A percentile compares a stretch with the other conserved stretches of the same genome.
Evolutionary conservation across 345 rosid species (phyloP).

Genomic region (Raphanus sativus): DNA sequence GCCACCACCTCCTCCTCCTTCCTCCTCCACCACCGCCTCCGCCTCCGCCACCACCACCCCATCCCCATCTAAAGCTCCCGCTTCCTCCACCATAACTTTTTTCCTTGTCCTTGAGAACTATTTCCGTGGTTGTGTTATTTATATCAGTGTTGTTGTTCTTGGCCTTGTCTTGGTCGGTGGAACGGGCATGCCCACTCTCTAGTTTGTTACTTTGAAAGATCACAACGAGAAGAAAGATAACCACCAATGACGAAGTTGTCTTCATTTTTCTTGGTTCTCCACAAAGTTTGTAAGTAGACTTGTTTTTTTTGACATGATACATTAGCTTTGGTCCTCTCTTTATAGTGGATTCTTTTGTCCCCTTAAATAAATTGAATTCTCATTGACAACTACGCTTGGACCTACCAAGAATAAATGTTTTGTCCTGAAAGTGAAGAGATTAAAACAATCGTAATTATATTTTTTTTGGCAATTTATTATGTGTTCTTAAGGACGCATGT

Average conservation of each 20-base stretch:
- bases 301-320: conserved; percentile 22
- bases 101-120: conserved; percentile 30
- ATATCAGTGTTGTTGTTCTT: conserved; percentile 9
- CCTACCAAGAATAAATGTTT: neutral
- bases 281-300: conserved; percentile 7
- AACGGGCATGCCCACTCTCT: conserved; percentile 16
- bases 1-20: conserved; percentile 38
- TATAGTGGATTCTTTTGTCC: neutral
- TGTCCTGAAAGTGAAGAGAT: neutral
- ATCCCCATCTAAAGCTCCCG: conserved; percentile 43
- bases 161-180: conserved; percentile 18
- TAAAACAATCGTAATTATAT: neutral
- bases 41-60: conserved; percentile 41
- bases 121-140: conserved; percentile 21
- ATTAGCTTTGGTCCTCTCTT: conserved; percentile 24
- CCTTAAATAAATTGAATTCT: neutral
- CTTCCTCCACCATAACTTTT: conserved; percentile 37
- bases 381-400: neutral
- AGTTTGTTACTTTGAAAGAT: conserved; percentile 25
- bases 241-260: conserved; percentile 22
- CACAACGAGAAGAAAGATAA: conserved; percentile 17
- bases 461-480: neutral
- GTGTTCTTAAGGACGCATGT: neutral
- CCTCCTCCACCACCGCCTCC: neutral
- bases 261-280: conserved; percentile 22